Evolutionary conservation across 1,284 basidiomycete genomes (phyloP).

Genomic region (Apiotrichum laibachii): DNA sequence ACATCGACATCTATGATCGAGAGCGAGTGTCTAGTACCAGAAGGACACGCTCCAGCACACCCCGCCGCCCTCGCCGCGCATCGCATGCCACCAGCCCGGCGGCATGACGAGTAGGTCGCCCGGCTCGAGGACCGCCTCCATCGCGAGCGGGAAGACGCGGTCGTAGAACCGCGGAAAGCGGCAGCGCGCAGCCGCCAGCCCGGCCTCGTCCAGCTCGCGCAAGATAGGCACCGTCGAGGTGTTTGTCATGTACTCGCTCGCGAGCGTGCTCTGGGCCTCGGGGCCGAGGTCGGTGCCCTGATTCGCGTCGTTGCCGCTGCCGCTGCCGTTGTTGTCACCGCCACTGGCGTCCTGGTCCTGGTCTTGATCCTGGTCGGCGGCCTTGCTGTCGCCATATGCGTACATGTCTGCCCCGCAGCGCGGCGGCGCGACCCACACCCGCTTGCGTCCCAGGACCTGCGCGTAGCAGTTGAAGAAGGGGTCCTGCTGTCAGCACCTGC

Average conservation of each 20-base stretch:
- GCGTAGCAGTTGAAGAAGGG: conserved; percentile 91
- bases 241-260: conserved; percentile 49
- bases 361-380: conserved; percentile 2
- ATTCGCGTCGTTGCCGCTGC: conserved; percentile 34
- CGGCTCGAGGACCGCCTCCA: conserved; percentile 64
- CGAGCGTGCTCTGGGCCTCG: conserved; percentile 2
- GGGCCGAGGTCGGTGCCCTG: too few species aligned
- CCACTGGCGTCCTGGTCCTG: conserved; percentile 30
- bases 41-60: conserved; percentile 50
- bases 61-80: conserved; percentile 65
- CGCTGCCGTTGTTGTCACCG: too few species aligned
- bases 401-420: conserved; percentile 57
- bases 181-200: neutral
- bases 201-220: conserved; percentile 5
- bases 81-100: conserved; percentile 89
- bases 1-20: too few species aligned
- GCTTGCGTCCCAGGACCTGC: conserved; percentile 83
- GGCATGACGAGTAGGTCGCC: conserved; percentile 86
- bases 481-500: conserved; percentile 59
- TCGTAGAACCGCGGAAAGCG: conserved; percentile 57
- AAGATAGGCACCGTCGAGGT: conserved; percentile 52
- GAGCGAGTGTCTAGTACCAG: conserved; percentile 42
- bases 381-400: conserved; percentile 44
- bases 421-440: conserved; percentile 89
- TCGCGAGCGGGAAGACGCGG: conserved; percentile 63